Percentiles rank a stretch among this genome's conserved stretches.
Conservation (phyloP, 148 eudicot species). For the Heliamphora exappendiculata region DNA sequence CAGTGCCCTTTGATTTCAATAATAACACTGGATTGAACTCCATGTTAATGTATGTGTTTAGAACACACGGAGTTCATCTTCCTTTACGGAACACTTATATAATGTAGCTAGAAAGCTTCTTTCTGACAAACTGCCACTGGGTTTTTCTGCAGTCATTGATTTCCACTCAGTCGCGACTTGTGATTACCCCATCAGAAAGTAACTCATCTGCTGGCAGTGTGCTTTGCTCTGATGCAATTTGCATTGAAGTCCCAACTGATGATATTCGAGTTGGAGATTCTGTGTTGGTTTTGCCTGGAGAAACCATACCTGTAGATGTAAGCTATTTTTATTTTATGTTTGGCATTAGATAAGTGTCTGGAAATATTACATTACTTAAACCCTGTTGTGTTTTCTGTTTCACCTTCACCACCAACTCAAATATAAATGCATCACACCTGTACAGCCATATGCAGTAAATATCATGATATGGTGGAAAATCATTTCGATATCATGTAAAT, state of each 20-base stretch:
- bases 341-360: background rate
- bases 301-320: slow-evolving; percentile 92
- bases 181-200: slow-evolving; percentile 67
- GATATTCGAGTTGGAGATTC: slow-evolving; percentile 80
- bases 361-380: background rate
- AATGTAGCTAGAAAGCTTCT: background rate
- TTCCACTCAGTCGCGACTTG: slow-evolving; percentile 82
- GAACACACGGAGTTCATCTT: background rate
- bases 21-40: background rate
- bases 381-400: background rate
- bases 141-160: slow-evolving; percentile 62
- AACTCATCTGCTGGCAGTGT: slow-evolving; percentile 40
- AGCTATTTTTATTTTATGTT: slow-evolving; percentile 20
- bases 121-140: slow-evolving; percentile 15
- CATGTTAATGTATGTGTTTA: background rate
- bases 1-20: background rate
- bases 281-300: slow-evolving; percentile 89
- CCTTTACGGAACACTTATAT: background rate
- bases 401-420: background rate
- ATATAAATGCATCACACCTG: background rate
- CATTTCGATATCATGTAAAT: background rate
- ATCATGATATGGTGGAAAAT: background rate
- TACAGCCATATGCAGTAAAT: background rate
- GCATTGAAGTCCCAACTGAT: slow-evolving; percentile 84
- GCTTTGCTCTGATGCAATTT: slow-evolving; percentile 72